Conservation (phyloP, 2,329 filamentous ascomycete genomes). For the Aspergillus clavatus region DNA sequence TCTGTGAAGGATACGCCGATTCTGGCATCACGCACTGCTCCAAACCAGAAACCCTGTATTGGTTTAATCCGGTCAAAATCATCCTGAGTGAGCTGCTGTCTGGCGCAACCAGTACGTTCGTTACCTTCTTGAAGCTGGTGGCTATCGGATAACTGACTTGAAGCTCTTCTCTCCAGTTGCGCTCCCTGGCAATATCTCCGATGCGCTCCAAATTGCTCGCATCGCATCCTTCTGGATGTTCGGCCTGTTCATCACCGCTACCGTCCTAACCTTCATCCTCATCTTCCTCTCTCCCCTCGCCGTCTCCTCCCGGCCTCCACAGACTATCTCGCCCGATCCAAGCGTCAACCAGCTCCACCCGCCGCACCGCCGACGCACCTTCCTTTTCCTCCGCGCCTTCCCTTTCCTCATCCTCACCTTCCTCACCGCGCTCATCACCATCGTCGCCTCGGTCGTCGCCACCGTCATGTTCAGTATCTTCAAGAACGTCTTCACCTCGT, state of each 20-base stretch:
- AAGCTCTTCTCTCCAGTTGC: slow-evolving; percentile 51
- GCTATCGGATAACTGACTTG: not conserved
- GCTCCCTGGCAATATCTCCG: slow-evolving; percentile 67
- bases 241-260: slow-evolving; percentile 71
- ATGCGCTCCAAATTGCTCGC: slow-evolving; percentile 68
- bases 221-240: slow-evolving; percentile 83
- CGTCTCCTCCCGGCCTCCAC: slow-evolving; percentile 38
- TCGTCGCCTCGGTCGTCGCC: slow-evolving; percentile 67
- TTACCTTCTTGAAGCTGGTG: not conserved
- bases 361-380: slow-evolving; percentile 34
- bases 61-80: slow-evolving; percentile 86
- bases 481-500: slow-evolving; percentile 65
- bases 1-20: slow-evolving; percentile 77
- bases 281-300: slow-evolving; percentile 60
- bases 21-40: slow-evolving; percentile 70
- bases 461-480: slow-evolving; percentile 83
- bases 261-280: slow-evolving; percentile 66
- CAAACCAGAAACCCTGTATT: slow-evolving; percentile 65
- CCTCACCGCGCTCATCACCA: slow-evolving; percentile 61
- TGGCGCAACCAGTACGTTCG: slow-evolving; percentile 65
- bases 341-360: slow-evolving; percentile 23
- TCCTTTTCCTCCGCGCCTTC: slow-evolving; percentile 51
- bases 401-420: slow-evolving; percentile 65
- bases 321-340: slow-evolving; percentile 27
- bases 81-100: slow-evolving; percentile 73